A percentile compares a stretch with the other conserved stretches of the same genome.
Evolutionary conservation across 2,329 filamentous ascomycete genomes (phyloP).

Genomic region (Chrysoporthe deuterocubensis): DNA sequence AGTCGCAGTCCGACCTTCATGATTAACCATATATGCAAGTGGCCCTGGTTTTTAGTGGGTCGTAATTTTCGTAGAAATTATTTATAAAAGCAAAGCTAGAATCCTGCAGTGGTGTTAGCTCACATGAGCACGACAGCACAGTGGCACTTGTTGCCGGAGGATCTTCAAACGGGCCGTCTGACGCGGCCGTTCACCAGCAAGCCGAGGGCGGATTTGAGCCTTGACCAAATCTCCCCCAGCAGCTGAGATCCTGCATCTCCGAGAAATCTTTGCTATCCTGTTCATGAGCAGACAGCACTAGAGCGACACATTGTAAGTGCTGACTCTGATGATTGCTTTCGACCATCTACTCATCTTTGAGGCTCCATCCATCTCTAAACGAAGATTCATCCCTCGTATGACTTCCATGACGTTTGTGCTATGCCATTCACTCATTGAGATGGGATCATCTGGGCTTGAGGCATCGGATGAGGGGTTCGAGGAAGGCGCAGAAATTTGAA

Average conservation of each 20-base stretch:
- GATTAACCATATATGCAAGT: neutral
- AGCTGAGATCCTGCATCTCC: neutral
- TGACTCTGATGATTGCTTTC: neutral
- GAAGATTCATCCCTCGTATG: neutral
- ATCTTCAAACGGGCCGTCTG: conserved; percentile 4
- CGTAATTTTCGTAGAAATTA: neutral
- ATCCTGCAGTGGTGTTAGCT: conserved; percentile 7
- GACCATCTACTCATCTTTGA: neutral
- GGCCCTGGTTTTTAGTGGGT: neutral
- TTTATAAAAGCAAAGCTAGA: neutral
- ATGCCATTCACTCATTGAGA: neutral
- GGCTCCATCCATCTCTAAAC: neutral
- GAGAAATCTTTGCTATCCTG: neutral
- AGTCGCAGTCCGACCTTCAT: neutral
- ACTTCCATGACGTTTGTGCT: neutral
- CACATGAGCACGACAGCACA: conserved; percentile 1
- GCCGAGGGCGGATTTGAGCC: neutral
- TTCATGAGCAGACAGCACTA: neutral
- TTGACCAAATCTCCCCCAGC: neutral
- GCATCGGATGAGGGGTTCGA: neutral
- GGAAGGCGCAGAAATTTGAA: neutral
- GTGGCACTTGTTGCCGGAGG: conserved; percentile 1
- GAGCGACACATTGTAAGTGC: neutral
- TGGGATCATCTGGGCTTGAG: neutral
- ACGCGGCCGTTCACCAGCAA: neutral